Evolutionary conservation across 495 filamentous ascomycete species (phyloP).

Genomic region (Penicillium fimorum): DNA sequence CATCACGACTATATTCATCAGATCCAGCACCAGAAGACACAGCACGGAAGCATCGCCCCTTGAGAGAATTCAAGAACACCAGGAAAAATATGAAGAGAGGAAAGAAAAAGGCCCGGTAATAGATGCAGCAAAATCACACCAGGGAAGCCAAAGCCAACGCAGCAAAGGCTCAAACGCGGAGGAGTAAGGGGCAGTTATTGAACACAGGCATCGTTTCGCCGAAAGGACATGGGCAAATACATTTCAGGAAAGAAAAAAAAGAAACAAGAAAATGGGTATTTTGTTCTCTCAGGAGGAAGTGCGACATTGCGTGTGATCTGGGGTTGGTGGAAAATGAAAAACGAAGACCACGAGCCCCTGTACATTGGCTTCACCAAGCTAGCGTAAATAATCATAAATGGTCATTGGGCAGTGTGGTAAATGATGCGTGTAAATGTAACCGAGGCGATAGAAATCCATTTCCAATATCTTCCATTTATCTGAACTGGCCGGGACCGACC

Average conservation of each 20-base stretch:
- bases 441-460: constrained; percentile 1
- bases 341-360: constrained; percentile 6
- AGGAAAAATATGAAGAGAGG: background rate
- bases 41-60: constrained; percentile 4
- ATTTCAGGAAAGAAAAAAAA: constrained; percentile 1
- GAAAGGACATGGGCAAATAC: constrained; percentile 24
- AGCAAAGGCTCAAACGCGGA: constrained; percentile 16
- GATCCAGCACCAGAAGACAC: constrained; percentile 6
- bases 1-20: background rate
- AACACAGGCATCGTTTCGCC: constrained; percentile 20
- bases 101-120: constrained; percentile 3
- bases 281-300: constrained; percentile 15
- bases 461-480: constrained; percentile 16
- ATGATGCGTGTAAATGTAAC: constrained; percentile 3
- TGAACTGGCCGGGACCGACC: constrained; percentile 43
- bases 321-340: constrained; percentile 7
- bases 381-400: constrained; percentile 16
- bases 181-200: constrained; percentile 9
- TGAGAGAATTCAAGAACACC: constrained; percentile 15
- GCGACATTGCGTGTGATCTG: constrained; percentile 15
- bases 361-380: constrained; percentile 16
- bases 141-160: constrained; percentile 16
- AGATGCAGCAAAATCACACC: constrained; percentile 10
- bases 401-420: constrained; percentile 10
- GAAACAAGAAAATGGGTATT: constrained; percentile 12